A percentile compares a stretch with the other conserved stretches of the same genome.
Conservation (phyloP, 106 monocot genomes). For the Dendrobium catenatum region DNA sequence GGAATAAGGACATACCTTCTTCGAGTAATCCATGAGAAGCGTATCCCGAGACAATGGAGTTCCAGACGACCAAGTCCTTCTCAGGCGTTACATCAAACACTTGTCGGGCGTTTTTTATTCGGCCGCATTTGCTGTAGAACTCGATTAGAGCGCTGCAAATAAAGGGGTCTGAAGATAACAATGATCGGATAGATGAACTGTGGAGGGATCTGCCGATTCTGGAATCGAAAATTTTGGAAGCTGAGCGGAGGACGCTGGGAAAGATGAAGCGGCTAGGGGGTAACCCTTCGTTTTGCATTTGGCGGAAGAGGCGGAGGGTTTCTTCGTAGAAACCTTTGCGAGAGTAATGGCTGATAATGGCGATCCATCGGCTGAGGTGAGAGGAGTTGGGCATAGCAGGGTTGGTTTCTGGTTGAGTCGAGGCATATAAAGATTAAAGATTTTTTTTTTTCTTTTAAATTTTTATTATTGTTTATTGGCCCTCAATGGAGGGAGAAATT, state of each 20-base stretch:
- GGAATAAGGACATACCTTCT: conserved; percentile 20
- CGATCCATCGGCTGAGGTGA: conserved; percentile 26
- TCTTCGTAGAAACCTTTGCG: conserved; percentile 27
- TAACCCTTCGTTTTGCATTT: conserved; percentile 9
- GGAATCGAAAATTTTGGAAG: conserved; percentile 19
- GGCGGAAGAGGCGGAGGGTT: conserved; percentile 28
- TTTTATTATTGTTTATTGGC: too few relatives aligned
- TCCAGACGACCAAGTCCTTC: conserved; percentile 55
- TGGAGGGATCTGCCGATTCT: conserved; percentile 24
- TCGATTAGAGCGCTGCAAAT: conserved; percentile 28
- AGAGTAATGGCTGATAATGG: conserved; percentile 22
- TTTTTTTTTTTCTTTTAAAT: too few relatives aligned
- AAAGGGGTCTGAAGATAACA: conserved; percentile 26
- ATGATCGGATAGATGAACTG: conserved; percentile 9
- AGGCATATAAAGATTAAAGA: neutral
- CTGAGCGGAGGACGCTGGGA: conserved; percentile 34
- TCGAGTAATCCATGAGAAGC: conserved; percentile 15
- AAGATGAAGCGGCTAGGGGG: conserved; percentile 23
- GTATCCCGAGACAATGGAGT: conserved; percentile 52
- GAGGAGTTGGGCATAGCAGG: conserved; percentile 3
- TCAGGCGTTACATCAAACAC: conserved; percentile 40
- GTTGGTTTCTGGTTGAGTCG: neutral
- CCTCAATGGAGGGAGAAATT: too few relatives aligned
- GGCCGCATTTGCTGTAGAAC: conserved; percentile 35
- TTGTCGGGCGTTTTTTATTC: conserved; percentile 18